Evolutionary conservation across 2,329 filamentous ascomycete genomes (phyloP).

Genomic region (Samsoniella hepiali): DNA sequence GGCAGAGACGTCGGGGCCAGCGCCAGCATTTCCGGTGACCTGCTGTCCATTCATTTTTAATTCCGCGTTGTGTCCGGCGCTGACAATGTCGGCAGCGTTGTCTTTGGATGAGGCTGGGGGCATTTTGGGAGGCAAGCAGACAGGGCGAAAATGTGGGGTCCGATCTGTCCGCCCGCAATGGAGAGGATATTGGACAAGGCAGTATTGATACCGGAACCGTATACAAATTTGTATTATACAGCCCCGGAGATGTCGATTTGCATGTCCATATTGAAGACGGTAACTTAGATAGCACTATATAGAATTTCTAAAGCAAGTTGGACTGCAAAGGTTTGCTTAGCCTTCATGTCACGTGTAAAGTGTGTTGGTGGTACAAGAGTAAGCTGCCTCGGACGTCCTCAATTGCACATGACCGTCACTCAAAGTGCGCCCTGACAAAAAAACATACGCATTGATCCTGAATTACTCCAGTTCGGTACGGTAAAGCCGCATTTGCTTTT

Average conservation of each 20-base stretch:
- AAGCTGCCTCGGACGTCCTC: not conserved
- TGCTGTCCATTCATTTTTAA: constrained; percentile 22
- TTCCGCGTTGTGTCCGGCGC: not conserved
- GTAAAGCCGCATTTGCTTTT: too few relatives aligned
- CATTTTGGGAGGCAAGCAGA: not conserved
- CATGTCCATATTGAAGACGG: not conserved
- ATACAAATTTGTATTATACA: too few relatives aligned
- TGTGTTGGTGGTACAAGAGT: constrained; percentile 6
- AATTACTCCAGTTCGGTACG: not conserved
- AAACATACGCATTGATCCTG: not conserved
- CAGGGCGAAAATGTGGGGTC: not conserved
- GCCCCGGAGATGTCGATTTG: not conserved
- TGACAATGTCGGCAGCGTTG: not conserved
- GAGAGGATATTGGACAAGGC: not conserved
- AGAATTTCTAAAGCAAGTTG: not conserved
- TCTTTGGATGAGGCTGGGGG: not conserved
- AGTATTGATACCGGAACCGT: too few relatives aligned
- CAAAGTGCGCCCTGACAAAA: not conserved
- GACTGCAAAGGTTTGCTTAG: not conserved
- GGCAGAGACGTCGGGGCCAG: constrained; percentile 11
- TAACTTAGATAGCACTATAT: not conserved
- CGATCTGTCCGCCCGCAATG: not conserved
- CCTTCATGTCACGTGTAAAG: constrained; percentile 12
- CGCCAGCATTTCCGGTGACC: constrained; percentile 23
- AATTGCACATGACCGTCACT: not conserved